These are phyloP conservation scores for Onygenales sp. DNA, from an alignment of 2,329 filamentous ascomycete genomes.

Conservation along the genomic window DNA sequence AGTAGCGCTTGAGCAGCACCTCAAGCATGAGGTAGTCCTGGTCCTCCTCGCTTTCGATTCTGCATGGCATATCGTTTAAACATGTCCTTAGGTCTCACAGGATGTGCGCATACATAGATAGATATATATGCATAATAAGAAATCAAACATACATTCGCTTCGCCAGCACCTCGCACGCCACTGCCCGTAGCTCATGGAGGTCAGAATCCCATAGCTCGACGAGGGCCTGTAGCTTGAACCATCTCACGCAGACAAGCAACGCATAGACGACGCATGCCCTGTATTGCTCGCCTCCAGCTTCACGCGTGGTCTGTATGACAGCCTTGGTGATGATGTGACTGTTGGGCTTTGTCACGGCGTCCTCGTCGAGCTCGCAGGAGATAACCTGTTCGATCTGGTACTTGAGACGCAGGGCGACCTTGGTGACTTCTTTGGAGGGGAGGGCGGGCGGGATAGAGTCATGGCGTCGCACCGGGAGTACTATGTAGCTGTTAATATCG, in stretches of 20 bases:
- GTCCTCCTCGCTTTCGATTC: constrained; percentile 80
- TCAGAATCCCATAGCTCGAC: constrained; percentile 89
- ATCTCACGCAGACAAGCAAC: constrained; percentile 62
- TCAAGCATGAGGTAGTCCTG: constrained; percentile 67
- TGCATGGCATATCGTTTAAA: constrained; percentile 19
- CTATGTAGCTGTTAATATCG: constrained; percentile 15
- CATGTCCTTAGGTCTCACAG: background rate
- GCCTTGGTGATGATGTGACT: constrained; percentile 72
- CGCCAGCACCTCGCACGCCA: constrained; percentile 83
- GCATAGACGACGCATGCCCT: constrained; percentile 74
- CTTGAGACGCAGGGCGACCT: constrained; percentile 78
- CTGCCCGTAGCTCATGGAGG: constrained; percentile 66
- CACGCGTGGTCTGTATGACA: constrained; percentile 70
- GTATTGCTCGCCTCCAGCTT: constrained; percentile 69
- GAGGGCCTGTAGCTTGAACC: constrained; percentile 70
- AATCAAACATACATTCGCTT: constrained; percentile 51
- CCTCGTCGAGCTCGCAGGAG: constrained; percentile 78
- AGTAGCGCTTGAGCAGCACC: constrained; percentile 80
- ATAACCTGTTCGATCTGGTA: constrained; percentile 84
- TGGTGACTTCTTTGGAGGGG: constrained; percentile 71
- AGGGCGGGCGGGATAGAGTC: constrained; percentile 52
- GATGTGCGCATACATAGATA: background rate
- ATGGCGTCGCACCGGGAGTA: constrained; percentile 32
- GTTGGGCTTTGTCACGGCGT: constrained; percentile 66
- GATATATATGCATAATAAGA: background rate